A percentile compares a stretch with the other conserved stretches of the same genome.
These are phyloP conservation scores for Coemansia sp. DNA, from an alignment of 192 early-diverging fungal genomes.

Conservation along the genomic window DNA sequence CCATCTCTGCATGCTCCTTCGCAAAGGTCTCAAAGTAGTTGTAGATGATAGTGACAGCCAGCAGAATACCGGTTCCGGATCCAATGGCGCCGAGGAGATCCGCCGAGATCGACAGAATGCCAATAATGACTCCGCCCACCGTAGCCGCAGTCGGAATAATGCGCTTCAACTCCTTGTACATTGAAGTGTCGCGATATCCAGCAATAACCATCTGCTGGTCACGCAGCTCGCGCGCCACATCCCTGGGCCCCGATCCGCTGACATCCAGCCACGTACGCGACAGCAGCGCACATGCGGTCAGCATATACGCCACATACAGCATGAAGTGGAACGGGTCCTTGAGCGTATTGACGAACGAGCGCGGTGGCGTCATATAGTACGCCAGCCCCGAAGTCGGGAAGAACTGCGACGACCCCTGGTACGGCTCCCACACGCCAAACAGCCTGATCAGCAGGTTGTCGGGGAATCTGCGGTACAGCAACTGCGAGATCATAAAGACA, in stretches of 20 bases:
- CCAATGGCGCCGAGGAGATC: conserved; percentile 99
- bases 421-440: conserved; percentile 96
- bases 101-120: conserved; percentile 92
- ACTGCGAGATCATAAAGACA: conserved; percentile 98
- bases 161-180: conserved; percentile 99
- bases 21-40: conserved; percentile 98
- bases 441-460: conserved; percentile 93
- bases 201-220: conserved; percentile 96
- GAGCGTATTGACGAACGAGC: conserved; percentile 78
- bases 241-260: conserved; percentile 95
- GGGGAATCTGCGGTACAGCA: conserved; percentile 97
- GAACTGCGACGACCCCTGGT: conserved; percentile 95
- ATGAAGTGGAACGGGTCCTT: conserved; percentile 96
- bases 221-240: conserved; percentile 98
- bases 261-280: conserved; percentile 99
- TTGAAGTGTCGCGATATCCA: conserved; percentile 90
- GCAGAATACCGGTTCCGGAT: conserved; percentile 97
- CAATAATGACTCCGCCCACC: conserved; percentile 97
- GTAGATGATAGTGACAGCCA: conserved; percentile 99
- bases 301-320: conserved; percentile 93
- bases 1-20: conserved; percentile 76
- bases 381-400: conserved; percentile 92
- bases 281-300: conserved; percentile 93
- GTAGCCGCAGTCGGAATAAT: conserved; percentile 98
- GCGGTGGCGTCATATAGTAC: conserved; percentile 99